Conservation (phyloP, 2,329 filamentous ascomycete genomes). For the Sarocladiaceae sp. region DNA sequence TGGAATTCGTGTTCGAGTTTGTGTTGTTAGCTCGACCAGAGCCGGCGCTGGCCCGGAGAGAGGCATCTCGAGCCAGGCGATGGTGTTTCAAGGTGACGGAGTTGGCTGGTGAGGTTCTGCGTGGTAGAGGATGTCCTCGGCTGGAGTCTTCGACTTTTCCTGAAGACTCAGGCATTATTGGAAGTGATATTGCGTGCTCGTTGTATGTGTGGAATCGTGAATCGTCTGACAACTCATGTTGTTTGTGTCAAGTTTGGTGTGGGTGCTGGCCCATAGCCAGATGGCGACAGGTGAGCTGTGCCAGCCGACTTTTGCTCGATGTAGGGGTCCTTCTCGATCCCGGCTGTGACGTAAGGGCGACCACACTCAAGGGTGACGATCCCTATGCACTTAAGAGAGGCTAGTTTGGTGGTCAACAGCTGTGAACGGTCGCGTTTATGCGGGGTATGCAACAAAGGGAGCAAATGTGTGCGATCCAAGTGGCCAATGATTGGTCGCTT, state of each 20-base stretch:
- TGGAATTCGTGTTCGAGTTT: conserved; percentile 9
- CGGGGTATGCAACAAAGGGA: background rate
- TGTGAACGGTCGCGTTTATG: background rate
- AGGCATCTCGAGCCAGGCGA: conserved; percentile 37
- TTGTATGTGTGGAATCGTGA: conserved; percentile 18
- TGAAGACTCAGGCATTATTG: conserved; percentile 24
- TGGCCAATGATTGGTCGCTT: conserved; percentile 3
- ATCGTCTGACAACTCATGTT: conserved; percentile 18
- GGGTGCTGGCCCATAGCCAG: background rate
- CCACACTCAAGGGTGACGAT: background rate
- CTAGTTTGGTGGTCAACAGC: background rate
- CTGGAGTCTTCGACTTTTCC: conserved; percentile 16
- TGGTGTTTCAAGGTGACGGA: conserved; percentile 44
- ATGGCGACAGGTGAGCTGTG: background rate
- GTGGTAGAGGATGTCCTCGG: conserved; percentile 35
- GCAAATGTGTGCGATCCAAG: background rate
- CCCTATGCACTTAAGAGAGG: background rate
- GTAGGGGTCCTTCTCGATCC: background rate
- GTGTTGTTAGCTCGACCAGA: conserved; percentile 15
- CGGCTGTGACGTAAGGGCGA: conserved; percentile 1
- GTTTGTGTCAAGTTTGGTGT: conserved; percentile 2
- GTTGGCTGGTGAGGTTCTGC: conserved; percentile 36
- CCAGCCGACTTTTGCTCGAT: background rate
- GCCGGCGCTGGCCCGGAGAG: conserved; percentile 20
- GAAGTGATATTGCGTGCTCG: background rate